Conservation (phyloP, 192 early-diverging fungal species). For the Entomortierella chlamydospora region DNA sequence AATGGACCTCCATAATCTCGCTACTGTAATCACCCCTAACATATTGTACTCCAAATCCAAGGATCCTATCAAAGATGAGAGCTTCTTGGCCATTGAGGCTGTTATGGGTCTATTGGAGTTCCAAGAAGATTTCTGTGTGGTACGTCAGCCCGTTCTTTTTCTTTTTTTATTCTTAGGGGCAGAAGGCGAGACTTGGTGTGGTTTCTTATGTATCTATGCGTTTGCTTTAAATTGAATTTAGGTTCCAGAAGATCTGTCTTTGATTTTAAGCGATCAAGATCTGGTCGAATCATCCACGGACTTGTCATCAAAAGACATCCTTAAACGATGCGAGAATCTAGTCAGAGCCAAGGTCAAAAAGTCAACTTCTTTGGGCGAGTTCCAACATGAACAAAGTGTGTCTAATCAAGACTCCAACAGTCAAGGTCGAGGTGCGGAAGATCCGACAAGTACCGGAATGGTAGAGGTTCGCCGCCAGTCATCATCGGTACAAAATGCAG, state of each 20-base stretch:
- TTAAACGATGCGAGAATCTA: slow-evolving; percentile 66
- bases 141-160: slow-evolving; percentile 27
- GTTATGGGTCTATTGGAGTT: slow-evolving; percentile 74
- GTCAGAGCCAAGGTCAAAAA: slow-evolving; percentile 58
- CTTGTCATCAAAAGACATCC: slow-evolving; percentile 63
- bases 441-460: neutral
- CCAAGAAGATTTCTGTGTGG: slow-evolving; percentile 73
- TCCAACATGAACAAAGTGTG: slow-evolving; percentile 2
- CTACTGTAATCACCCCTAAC: slow-evolving; percentile 95
- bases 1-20: slow-evolving; percentile 93
- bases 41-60: slow-evolving; percentile 87
- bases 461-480: slow-evolving; percentile 8
- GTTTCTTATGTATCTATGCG: neutral
- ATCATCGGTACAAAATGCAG: slow-evolving; percentile 4
- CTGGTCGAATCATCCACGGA: slow-evolving; percentile 59
- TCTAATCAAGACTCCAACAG: neutral
- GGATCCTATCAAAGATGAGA: slow-evolving; percentile 82
- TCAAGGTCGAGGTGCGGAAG: neutral
- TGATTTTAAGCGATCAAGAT: slow-evolving; percentile 59
- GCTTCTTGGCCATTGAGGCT: slow-evolving; percentile 74
- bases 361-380: slow-evolving; percentile 24
- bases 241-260: slow-evolving; percentile 66
- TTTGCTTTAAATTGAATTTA: slow-evolving; percentile 9
- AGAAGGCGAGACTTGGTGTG: neutral
- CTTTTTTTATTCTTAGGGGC: neutral